Evolutionary conservation across 805 yeast genomes (phyloP).

Genomic region (Scheffersomyces ergatensis): DNA sequence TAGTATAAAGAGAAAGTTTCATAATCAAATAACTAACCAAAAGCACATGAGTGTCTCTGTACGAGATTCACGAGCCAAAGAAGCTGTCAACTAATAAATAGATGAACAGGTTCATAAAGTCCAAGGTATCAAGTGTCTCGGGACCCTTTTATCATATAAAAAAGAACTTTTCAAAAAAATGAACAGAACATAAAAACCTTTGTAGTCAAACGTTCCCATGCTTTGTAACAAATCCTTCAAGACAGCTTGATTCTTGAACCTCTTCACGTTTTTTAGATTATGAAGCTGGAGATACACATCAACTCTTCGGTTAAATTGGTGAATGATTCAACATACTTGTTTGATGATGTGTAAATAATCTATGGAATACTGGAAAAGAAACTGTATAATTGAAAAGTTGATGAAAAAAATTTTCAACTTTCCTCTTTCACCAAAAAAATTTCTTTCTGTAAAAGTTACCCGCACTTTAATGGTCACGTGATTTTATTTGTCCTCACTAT

Average conservation of each 20-base stretch:
- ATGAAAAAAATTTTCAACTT: conserved; percentile 3
- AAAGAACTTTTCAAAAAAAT: conserved; percentile 4
- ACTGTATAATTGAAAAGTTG: too few species aligned
- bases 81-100: background rate
- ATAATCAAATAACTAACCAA: conserved; percentile 4
- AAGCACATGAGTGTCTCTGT: conserved; percentile 39
- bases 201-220: background rate
- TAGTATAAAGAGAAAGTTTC: conserved; percentile 3
- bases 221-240: conserved; percentile 10
- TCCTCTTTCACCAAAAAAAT: conserved; percentile 1
- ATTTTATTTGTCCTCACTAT: too few species aligned
- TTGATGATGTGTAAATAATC: background rate
- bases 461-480: too few species aligned
- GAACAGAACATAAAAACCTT: background rate
- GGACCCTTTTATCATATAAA: too few species aligned
- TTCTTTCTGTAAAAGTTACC: too few species aligned
- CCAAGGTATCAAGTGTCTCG: conserved; percentile 26
- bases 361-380: too few species aligned
- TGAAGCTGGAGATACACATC: conserved; percentile 3
- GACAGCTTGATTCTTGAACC: conserved; percentile 16
- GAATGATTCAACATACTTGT: background rate
- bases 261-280: conserved; percentile 5
- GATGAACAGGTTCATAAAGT: conserved; percentile 2
- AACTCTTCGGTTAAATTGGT: background rate
- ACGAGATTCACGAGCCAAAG: conserved; percentile 33